These are phyloP conservation scores for Otatea glauca DNA, from an alignment of 176 grass and related monocot species.

Conservation along the genomic window DNA sequence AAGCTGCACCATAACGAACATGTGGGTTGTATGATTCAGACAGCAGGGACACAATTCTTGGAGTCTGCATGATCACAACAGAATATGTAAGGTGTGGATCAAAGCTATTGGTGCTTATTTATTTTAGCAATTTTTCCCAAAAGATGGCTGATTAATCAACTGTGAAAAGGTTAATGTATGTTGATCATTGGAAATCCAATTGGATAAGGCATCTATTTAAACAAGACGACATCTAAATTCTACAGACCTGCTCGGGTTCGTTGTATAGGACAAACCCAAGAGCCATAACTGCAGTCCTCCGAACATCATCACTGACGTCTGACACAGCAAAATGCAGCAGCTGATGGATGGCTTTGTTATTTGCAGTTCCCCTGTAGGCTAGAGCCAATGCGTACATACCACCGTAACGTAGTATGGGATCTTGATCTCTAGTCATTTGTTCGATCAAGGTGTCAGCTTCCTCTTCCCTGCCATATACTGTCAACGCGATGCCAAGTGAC, in stretches of 20 bases:
- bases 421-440: slow-evolving; percentile 98
- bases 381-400: slow-evolving; percentile 99
- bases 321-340: slow-evolving; percentile 98
- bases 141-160: slow-evolving; percentile 21
- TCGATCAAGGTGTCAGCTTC: slow-evolving; percentile 94
- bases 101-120: slow-evolving; percentile 7
- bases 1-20: slow-evolving; percentile 97
- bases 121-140: not conserved
- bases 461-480: slow-evolving; percentile 97
- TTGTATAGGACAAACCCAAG: slow-evolving; percentile 99
- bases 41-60: slow-evolving; percentile 95
- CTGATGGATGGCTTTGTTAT: slow-evolving; percentile 99
- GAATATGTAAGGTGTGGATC: slow-evolving; percentile 28
- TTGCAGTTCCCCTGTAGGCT: slow-evolving; percentile 94
- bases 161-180: not conserved
- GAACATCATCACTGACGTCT: slow-evolving; percentile 98
- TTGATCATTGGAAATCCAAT: not conserved
- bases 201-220: not conserved
- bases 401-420: slow-evolving; percentile 98
- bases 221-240: slow-evolving; percentile 15
- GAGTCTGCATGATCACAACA: slow-evolving; percentile 70
- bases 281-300: slow-evolving; percentile 94
- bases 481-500: slow-evolving; percentile 88
- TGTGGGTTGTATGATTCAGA: slow-evolving; percentile 99
- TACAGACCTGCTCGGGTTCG: slow-evolving; percentile 86